Conservation (phyloP, 208 protist species). For the Leishmania aethiopica region DNA sequence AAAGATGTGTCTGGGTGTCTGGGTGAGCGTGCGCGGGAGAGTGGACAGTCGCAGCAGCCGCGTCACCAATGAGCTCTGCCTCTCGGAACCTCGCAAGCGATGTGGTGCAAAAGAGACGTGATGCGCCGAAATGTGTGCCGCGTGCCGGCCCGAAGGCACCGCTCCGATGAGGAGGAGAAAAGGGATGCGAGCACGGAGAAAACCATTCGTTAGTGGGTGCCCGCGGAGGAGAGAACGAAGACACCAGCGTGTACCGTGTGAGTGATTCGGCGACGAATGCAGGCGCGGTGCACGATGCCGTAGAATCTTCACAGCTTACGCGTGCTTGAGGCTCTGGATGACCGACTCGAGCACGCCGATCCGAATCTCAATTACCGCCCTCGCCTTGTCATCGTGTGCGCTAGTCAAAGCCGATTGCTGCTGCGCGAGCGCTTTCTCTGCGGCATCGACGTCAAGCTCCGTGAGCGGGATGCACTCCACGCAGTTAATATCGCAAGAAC, state of each 20-base stretch:
- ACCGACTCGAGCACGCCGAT: slow-evolving; percentile 79
- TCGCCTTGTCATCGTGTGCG: slow-evolving; percentile 85
- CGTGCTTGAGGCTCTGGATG: slow-evolving; percentile 60
- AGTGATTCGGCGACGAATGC: neutral
- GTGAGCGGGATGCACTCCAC: slow-evolving; percentile 86
- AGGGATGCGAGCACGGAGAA: neutral
- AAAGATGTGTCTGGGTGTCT: slow-evolving; percentile 7
- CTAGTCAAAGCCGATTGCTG: slow-evolving; percentile 56
- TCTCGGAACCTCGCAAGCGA: neutral
- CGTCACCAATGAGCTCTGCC: neutral
- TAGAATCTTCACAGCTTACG: slow-evolving; percentile 2
- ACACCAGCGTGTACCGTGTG: neutral
- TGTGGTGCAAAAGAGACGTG: neutral
- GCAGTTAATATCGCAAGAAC: slow-evolving; percentile 91
- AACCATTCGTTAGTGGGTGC: neutral
- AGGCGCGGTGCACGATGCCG: neutral
- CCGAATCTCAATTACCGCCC: slow-evolving; percentile 81
- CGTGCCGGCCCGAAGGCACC: neutral
- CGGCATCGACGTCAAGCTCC: slow-evolving; percentile 74
- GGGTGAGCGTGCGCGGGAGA: neutral
- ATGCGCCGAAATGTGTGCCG: neutral
- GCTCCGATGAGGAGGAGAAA: neutral
- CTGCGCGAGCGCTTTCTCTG: slow-evolving; percentile 84
- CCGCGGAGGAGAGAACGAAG: neutral
- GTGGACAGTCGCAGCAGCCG: neutral